Conservation (phyloP, 805 yeast species). For the Wickerhamomyces rabaulensis region DNA sequence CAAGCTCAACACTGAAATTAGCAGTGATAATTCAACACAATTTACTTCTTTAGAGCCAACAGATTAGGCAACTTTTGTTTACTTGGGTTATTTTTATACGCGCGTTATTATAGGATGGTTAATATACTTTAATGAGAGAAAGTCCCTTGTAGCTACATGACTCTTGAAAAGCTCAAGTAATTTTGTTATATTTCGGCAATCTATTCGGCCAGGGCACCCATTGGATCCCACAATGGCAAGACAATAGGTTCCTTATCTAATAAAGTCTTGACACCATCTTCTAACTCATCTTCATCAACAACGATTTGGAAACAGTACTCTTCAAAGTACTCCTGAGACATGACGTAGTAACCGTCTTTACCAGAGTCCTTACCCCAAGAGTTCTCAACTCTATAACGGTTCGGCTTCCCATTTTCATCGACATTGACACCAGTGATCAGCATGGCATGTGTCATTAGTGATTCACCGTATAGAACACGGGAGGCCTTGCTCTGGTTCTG, state of each 20-base stretch:
- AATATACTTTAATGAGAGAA: not conserved
- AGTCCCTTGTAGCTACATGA: too few species aligned
- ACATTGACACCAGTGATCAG: constrained; percentile 75
- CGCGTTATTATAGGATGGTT: not conserved
- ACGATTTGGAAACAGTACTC: constrained; percentile 73
- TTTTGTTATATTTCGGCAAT: too few species aligned
- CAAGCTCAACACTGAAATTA: constrained; percentile 2
- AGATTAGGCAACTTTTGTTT: not conserved
- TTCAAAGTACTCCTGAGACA: constrained; percentile 71
- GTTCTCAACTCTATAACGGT: constrained; percentile 70
- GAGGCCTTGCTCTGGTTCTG: constrained; percentile 56
- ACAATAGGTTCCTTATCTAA: constrained; percentile 39
- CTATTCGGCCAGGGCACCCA: constrained; percentile 62
- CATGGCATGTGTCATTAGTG: constrained; percentile 91
- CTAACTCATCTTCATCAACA: constrained; percentile 46
- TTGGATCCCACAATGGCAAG: constrained; percentile 76
- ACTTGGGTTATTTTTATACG: not conserved
- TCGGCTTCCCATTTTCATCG: constrained; percentile 53
- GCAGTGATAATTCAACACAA: too few species aligned
- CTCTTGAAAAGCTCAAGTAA: too few species aligned
- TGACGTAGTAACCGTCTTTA: constrained; percentile 59
- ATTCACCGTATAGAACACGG: constrained; percentile 63
- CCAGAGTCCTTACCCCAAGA: constrained; percentile 74
- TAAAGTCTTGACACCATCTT: constrained; percentile 22
- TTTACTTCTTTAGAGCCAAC: not conserved